Conservation (phyloP, 495 filamentous ascomycete genomes). For the Aspergillus funiculosus region DNA sequence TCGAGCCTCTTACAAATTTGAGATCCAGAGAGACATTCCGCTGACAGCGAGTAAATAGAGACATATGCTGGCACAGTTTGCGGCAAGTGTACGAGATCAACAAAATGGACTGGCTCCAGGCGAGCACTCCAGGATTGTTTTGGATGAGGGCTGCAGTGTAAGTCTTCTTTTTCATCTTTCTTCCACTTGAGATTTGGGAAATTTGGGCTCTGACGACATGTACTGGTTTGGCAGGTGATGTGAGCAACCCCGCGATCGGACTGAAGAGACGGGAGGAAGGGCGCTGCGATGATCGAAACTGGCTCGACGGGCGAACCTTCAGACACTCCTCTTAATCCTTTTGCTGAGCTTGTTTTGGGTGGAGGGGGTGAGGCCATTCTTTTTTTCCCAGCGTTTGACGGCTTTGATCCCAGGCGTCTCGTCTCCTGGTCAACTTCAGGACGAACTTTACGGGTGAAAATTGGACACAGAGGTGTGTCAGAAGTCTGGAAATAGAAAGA, state of each 20-base stretch:
- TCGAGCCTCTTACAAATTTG: neutral
- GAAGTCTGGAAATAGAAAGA: too few relatives aligned
- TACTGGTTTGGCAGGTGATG: slow-evolving; percentile 14
- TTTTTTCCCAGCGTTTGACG: neutral
- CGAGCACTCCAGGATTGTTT: slow-evolving; percentile 21
- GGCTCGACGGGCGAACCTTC: too few relatives aligned
- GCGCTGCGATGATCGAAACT: too few relatives aligned
- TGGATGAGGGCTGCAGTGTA: slow-evolving; percentile 31
- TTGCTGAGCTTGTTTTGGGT: too few relatives aligned
- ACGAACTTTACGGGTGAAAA: neutral
- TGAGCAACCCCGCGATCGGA: neutral
- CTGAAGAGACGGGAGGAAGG: too few relatives aligned
- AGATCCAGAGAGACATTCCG: neutral
- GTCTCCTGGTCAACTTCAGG: neutral
- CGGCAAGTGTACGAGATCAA: slow-evolving; percentile 40
- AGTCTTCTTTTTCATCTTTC: slow-evolving; percentile 1
- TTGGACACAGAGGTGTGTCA: too few relatives aligned
- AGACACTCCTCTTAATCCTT: too few relatives aligned
- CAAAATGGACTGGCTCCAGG: slow-evolving; percentile 17
- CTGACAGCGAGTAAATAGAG: slow-evolving; percentile 36
- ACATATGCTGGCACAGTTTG: slow-evolving; percentile 54
- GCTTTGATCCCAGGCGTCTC: neutral
- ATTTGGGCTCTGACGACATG: neutral
- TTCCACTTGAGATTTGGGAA: neutral
- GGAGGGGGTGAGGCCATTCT: too few relatives aligned